Base-by-base conservation (phyloP, 768 basidiomycete species). In the Amylocystis lapponica region DNA sequence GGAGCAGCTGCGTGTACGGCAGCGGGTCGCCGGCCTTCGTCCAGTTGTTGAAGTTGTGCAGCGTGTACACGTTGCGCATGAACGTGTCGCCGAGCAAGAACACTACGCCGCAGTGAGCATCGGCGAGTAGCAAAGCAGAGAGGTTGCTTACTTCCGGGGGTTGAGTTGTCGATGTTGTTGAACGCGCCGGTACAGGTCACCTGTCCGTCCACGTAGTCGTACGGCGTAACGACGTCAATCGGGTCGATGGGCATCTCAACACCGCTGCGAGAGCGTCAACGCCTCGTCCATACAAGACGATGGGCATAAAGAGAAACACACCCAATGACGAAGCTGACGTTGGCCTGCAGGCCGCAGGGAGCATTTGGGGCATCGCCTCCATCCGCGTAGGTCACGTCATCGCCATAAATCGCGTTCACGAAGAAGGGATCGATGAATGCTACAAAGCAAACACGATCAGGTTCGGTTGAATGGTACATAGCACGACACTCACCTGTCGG, bases 31-130 rank as follows among this genome's bases (percentile, higher is more conserved):
- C 33, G 19, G 14, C 20, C 8, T 26, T 35, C 4, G 12, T 27
- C 16, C 32, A 23, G 6, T 4, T 14, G 35, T 35, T 35, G n/a
- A 36, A 49, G 37, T 52, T 41, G 39, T 40, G 50, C 20, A 55
- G 41, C n/a, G 47, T 29, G 40, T 52, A 52, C 2, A 46, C 51
- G 41, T 55, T 55, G 22, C 51, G 48, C 27, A 55, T 25, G 51
- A 55, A 55, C 13, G 48, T 25, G 31, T 52, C 51, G 8, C 54
- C 54, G 22, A 55, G 54, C 13, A 52, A 41, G 19, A 49, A 42
- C 33, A 50, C 54, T 45, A 41, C 21, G 12, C 23, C 22, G 12
- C 9, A 16, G 27, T 17, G 11, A 32, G 39, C 30, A 31, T 23
- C 16, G n/a, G 20, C 27, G 5, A 10, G 23, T 25, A 9, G 12